phyloP scores from a whole-genome alignment of 2,329 filamentous ascomycete species.

The Hymenoscyphus fraxineus region DNA sequence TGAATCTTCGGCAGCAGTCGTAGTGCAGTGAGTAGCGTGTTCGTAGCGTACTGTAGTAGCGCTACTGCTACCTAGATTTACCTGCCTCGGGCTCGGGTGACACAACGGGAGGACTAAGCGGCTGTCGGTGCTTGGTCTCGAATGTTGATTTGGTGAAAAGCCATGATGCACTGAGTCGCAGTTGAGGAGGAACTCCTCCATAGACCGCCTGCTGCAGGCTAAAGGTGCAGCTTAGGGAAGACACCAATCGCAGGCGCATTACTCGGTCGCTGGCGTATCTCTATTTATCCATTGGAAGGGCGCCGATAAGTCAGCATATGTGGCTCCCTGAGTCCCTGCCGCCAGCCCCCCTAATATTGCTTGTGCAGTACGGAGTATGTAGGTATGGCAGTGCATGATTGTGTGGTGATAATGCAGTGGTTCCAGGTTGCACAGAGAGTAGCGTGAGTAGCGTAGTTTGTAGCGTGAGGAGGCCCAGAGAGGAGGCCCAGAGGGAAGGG shows the following conservation, averaged over 20 bases:
- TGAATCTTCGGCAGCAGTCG: not conserved
- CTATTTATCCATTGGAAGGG: not conserved
- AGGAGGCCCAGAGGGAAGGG: not conserved
- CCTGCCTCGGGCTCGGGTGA: constrained; percentile 2
- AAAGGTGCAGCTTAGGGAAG: too few relatives aligned
- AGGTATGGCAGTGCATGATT: not conserved
- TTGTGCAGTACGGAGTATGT: not conserved
- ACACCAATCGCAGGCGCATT: too few relatives aligned
- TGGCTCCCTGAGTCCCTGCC: not conserved
- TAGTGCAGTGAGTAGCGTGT: not conserved
- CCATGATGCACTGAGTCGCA: not conserved
- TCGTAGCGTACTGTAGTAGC: not conserved
- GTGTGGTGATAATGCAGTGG: not conserved
- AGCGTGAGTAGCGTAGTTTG: not conserved
- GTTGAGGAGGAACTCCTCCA: too few relatives aligned
- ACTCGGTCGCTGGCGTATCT: not conserved
- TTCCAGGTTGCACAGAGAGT: not conserved
- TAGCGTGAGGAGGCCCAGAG: not conserved
- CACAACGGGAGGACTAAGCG: constrained; percentile 1
- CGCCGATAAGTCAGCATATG: not conserved
- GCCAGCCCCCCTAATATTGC: not conserved
- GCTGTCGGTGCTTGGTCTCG: not conserved
- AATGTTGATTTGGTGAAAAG: not conserved
- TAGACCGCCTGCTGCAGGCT: not conserved
- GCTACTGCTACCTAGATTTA: not conserved